These are phyloP conservation scores for Cyberlindnera samutprakarnensis DNA, from an alignment of 805 yeast genomes.

Conservation along the genomic window DNA sequence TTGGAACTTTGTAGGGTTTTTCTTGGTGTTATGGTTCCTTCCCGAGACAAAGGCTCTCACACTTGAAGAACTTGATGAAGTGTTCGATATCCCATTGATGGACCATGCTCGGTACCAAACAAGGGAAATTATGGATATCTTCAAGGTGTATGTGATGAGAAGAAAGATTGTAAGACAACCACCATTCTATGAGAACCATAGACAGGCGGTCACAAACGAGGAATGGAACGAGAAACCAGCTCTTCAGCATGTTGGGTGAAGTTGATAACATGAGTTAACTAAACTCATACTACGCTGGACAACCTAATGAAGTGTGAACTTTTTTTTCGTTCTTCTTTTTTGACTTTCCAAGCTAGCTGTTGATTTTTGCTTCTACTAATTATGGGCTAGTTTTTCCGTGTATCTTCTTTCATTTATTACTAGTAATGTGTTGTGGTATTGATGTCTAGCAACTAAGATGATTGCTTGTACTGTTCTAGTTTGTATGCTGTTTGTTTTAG, in stretches of 20 bases:
- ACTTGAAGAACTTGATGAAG: constrained; percentile 65
- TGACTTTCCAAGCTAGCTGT: too few species aligned
- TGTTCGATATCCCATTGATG: constrained; percentile 50
- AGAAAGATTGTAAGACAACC: constrained; percentile 39
- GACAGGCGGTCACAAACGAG: constrained; percentile 51
- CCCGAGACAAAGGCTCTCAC: constrained; percentile 65
- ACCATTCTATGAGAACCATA: constrained; percentile 50
- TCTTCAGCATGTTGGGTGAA: constrained; percentile 42
- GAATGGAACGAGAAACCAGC: constrained; percentile 61
- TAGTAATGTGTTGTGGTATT: too few species aligned
- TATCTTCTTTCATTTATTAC: too few species aligned
- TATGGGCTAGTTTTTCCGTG: too few species aligned
- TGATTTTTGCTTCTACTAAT: too few species aligned
- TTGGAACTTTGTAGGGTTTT: constrained; percentile 68
- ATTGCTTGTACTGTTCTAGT: too few species aligned
- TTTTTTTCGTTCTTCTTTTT: too few species aligned
- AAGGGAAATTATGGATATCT: constrained; percentile 30
- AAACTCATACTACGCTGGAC: too few species aligned
- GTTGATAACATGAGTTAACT: too few species aligned
- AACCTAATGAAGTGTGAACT: too few species aligned
- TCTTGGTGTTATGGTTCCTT: constrained; percentile 60
- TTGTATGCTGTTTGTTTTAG: too few species aligned
- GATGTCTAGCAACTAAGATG: too few species aligned
- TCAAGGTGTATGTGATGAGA: constrained; percentile 43
- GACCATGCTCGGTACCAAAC: constrained; percentile 47